These are phyloP conservation scores for Trametes polyzona DNA, from an alignment of 1,284 basidiomycete species.

Conservation along the genomic window DNA sequence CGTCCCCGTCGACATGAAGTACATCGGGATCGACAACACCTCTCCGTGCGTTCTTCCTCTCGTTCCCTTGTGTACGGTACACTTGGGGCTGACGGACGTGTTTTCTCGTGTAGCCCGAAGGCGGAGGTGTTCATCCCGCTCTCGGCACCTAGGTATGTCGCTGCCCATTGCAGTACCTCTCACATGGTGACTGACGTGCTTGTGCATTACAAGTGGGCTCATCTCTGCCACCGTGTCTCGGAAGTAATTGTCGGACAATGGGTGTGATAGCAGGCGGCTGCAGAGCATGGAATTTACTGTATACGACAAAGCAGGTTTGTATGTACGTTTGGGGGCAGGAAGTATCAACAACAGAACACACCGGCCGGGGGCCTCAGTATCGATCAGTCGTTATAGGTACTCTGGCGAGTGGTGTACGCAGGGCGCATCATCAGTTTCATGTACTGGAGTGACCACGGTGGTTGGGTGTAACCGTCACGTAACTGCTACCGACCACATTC, in stretches of 20 bases:
- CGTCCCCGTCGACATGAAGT: slow-evolving; percentile 81
- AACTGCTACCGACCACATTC: too few relatives aligned
- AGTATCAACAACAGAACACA: too few relatives aligned
- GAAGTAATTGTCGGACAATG: slow-evolving; percentile 13
- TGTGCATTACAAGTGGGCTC: slow-evolving; percentile 27
- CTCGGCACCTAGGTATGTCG: slow-evolving; percentile 71
- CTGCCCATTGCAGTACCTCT: slow-evolving; percentile 10
- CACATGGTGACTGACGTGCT: slow-evolving; percentile 32
- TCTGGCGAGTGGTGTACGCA: too few relatives aligned
- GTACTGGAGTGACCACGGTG: too few relatives aligned
- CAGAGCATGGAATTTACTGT: too few relatives aligned
- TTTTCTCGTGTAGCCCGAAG: slow-evolving; percentile 47
- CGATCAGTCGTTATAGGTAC: too few relatives aligned
- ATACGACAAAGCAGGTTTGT: too few relatives aligned
- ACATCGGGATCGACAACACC: slow-evolving; percentile 55
- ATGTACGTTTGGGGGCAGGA: too few relatives aligned
- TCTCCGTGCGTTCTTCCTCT: slow-evolving; percentile 43
- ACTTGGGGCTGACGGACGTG: neutral
- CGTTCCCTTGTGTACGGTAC: neutral
- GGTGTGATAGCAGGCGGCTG: neutral
- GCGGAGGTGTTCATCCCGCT: slow-evolving; percentile 85
- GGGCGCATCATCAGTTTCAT: too few relatives aligned
- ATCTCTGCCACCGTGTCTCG: slow-evolving; percentile 34
- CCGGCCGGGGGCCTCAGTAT: too few relatives aligned
- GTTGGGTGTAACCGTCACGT: too few relatives aligned